Conservation (phyloP, 345 rosid genomes). For the Lenwebbia sp. region DNA sequence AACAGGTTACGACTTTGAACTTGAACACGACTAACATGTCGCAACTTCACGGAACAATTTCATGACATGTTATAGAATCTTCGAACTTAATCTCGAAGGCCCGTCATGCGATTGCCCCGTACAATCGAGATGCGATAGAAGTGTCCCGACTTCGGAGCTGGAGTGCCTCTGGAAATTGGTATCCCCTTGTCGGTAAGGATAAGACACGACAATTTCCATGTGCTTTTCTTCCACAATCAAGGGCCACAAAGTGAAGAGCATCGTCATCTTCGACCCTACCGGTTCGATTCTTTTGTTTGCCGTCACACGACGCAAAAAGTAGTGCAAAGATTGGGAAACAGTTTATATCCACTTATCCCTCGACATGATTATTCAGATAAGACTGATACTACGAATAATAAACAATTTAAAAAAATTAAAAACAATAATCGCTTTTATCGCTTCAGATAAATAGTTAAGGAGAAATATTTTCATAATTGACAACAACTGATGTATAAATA, state of each 20-base stretch:
- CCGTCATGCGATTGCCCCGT: neutral
- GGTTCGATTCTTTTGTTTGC: neutral
- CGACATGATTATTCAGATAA: too few species aligned
- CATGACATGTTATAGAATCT: neutral
- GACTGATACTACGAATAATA: too few species aligned
- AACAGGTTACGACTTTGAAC: neutral
- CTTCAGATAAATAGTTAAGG: neutral
- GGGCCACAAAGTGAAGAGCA: neutral
- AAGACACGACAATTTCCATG: neutral
- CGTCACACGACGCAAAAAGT: neutral
- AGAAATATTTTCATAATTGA: neutral
- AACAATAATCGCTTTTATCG: neutral
- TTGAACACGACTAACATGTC: neutral
- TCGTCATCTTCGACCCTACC: neutral
- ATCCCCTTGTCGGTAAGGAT: neutral
- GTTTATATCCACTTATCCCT: neutral
- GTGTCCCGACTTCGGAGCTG: neutral
- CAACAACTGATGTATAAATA: neutral
- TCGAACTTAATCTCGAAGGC: neutral
- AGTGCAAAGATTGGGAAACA: neutral
- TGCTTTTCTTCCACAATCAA: neutral
- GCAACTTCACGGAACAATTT: neutral
- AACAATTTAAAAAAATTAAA: too few species aligned
- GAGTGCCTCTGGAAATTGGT: neutral
- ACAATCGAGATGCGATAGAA: neutral